Evolutionary conservation across 371 early-diverging fungal genomes (phyloP).

Genomic region (Furculomyces boomerangus): DNA sequence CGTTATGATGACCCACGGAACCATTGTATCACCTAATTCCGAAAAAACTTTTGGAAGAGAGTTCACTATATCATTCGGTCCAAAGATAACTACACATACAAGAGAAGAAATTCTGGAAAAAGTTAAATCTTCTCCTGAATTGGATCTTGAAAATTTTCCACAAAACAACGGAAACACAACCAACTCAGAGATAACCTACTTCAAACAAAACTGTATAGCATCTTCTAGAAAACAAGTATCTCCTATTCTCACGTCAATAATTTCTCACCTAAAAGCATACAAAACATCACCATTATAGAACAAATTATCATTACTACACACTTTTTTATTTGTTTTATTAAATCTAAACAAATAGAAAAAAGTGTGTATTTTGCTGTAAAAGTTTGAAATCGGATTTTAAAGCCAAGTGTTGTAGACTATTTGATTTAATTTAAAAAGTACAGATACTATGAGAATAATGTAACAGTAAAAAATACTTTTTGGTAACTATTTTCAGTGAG

Average conservation of each 20-base stretch:
- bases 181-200: neutral
- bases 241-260: conserved; percentile 1
- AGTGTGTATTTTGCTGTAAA: too few relatives aligned
- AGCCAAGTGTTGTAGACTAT: too few relatives aligned
- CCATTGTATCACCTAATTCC: conserved; percentile 3
- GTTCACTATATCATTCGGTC: conserved; percentile 6
- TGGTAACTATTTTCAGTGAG: too few relatives aligned
- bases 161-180: neutral
- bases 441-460: too few relatives aligned
- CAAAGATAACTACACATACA: neutral
- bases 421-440: too few relatives aligned
- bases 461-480: too few relatives aligned
- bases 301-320: neutral
- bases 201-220: neutral
- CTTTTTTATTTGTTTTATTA: too few relatives aligned
- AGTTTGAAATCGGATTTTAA: too few relatives aligned
- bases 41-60: conserved; percentile 16
- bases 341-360: too few relatives aligned
- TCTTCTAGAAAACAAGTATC: neutral
- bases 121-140: neutral
- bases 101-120: neutral
- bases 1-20: conserved; percentile 21
- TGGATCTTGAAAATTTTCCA: neutral
- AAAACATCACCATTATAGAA: neutral
- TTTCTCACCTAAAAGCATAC: neutral